phyloP scores from a whole-genome alignment of 2,329 filamentous ascomycete species.

The Paraphoma chrysanthemicola region DNA sequence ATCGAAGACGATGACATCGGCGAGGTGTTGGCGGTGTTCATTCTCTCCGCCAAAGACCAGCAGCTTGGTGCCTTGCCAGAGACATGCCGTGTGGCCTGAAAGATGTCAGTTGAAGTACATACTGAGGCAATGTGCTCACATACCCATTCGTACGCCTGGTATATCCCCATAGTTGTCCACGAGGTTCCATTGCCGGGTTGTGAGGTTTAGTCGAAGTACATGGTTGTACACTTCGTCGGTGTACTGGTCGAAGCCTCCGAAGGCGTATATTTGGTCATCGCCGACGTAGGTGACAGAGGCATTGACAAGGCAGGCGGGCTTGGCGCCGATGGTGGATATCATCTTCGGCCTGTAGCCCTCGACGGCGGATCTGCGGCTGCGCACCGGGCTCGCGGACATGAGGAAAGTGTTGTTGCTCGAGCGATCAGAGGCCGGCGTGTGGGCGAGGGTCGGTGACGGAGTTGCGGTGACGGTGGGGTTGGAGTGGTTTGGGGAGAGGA shows the following conservation, averaged over 20 bases:
- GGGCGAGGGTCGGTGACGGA: constrained; percentile 53
- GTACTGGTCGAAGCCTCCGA: constrained; percentile 98
- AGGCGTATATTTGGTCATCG: constrained; percentile 96
- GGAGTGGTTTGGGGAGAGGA: constrained; percentile 24
- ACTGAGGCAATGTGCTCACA: neutral
- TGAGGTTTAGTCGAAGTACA: constrained; percentile 85
- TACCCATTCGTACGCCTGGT: constrained; percentile 94
- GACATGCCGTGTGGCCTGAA: constrained; percentile 77
- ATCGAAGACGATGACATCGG: constrained; percentile 95
- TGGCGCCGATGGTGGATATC: constrained; percentile 64
- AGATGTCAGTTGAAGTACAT: neutral
- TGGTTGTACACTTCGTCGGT: constrained; percentile 99
- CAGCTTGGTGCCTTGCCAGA: constrained; percentile 94
- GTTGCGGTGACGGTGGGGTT: constrained; percentile 39
- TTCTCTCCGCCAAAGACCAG: constrained; percentile 98
- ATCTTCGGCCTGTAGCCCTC: constrained; percentile 87
- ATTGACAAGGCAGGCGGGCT: constrained; percentile 94
- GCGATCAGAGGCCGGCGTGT: constrained; percentile 57
- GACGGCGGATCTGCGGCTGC: constrained; percentile 56
- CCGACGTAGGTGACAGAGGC: constrained; percentile 98
- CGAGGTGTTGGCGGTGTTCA: constrained; percentile 93
- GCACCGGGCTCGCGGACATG: constrained; percentile 78
- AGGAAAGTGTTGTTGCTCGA: constrained; percentile 83
- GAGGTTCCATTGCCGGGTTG: constrained; percentile 89
- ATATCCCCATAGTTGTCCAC: constrained; percentile 99